These are phyloP conservation scores for Candida insectorum DNA, from an alignment of 805 yeast genomes.

Conservation along the genomic window DNA sequence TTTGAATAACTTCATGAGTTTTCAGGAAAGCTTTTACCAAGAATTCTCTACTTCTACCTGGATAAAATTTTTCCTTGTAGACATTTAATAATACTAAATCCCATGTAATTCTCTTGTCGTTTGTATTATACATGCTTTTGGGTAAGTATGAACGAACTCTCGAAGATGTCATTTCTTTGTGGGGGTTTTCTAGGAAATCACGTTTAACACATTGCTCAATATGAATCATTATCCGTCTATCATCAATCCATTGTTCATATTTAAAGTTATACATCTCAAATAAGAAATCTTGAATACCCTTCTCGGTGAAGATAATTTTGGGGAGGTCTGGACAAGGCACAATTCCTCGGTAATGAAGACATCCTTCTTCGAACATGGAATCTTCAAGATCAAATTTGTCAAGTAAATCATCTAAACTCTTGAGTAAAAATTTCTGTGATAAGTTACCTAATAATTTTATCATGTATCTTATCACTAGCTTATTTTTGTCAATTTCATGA, in stretches of 20 bases:
- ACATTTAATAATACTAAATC: conserved; percentile 3
- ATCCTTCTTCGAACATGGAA: conserved; percentile 5
- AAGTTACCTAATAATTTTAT: conserved; percentile 2
- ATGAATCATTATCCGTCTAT: conserved; percentile 1
- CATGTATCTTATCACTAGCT: conserved; percentile 2
- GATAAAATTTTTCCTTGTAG: conserved; percentile 3
- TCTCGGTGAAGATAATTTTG: conserved; percentile 1
- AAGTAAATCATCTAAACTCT: conserved; percentile 5
- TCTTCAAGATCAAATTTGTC: conserved; percentile 8
- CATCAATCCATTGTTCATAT: conserved; percentile 5
- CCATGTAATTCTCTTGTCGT: conserved; percentile 5
- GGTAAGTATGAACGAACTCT: neutral
- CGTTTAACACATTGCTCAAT: neutral
- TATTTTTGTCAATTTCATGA: neutral
- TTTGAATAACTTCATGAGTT: conserved; percentile 1
- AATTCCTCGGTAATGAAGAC: conserved; percentile 2
- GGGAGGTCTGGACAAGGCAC: too few relatives aligned
- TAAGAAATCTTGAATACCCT: neutral
- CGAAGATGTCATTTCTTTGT: too few relatives aligned
- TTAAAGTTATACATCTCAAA: conserved; percentile 8
- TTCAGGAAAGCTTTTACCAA: conserved; percentile 4
- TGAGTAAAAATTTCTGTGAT: conserved; percentile 3
- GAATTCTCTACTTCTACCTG: conserved; percentile 3
- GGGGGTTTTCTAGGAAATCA: too few relatives aligned
- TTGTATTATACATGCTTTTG: neutral